Evolutionary conservation across 2,329 filamentous ascomycete genomes (phyloP), one percentile per base, ranked within the genome.

Genomic region (Sclerotinia nivalis): DNA sequence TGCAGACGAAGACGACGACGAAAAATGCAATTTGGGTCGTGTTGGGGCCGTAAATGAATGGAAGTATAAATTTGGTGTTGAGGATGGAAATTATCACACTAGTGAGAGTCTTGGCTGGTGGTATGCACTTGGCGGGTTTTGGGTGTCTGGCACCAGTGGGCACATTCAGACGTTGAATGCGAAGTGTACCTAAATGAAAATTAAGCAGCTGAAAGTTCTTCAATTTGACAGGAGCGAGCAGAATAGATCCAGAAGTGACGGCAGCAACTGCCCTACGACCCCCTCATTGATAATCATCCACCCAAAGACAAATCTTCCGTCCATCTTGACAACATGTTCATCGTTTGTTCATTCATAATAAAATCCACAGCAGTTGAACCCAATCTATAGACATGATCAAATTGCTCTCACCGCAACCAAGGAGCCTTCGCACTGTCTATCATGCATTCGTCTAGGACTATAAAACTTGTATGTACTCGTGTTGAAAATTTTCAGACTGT

Each of bases 1-100:
- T 37, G 28, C 43, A 68, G 31, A 68, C 54, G 54, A 59, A 67
- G 28, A 37, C 37, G 9, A 67, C 40, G 28, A 59, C 25, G 37
- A 49, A 37, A 28, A 6, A 60, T 60, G 54, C 18, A 7, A 60
- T 49, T 40, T 47, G 40, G 40, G 65, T 50, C 15, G 43, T 61
- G 15, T 20, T 61, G 20, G 65, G 54, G 3, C 43, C 54, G 13
- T 61, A 28, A 22, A 13, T 28, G 15, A 45, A 25, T 6, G 28
- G 22, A 5, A 7, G 13, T 13, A 5, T 28, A 13, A 25, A 13
- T 34, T 54, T 55, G 0, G n/a, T 5, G 34, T 1, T 2, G 15
- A 18, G 4, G 4, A 50, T 50, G 22, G 25, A 37, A 56, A 6
- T 12, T 13, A 25, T 25, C 5, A 22, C 5, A 52, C 5, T 7